These are phyloP conservation scores for Deinandra increscens DNA, from an alignment of 129 eudicot species.

Conservation along the genomic window DNA sequence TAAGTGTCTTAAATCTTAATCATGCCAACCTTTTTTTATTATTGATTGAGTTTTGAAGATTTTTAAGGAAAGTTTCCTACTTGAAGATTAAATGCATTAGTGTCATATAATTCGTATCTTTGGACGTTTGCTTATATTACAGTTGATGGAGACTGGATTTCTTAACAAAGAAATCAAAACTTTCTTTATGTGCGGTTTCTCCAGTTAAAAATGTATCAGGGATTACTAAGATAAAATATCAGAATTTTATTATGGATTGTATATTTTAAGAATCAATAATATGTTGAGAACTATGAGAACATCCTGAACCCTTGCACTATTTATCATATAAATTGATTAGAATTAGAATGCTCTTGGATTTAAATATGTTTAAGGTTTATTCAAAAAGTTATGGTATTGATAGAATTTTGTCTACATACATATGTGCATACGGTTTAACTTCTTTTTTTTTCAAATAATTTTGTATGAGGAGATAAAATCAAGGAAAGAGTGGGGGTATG, in stretches of 20 bases:
- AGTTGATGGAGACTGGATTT: not conserved
- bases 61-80: not conserved
- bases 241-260: not conserved
- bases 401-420: too few species aligned
- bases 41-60: not conserved
- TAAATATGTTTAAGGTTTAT: too few species aligned
- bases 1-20: slow-evolving; percentile 39
- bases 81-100: not conserved
- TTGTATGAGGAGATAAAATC: too few species aligned
- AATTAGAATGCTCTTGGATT: too few species aligned
- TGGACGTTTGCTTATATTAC: not conserved
- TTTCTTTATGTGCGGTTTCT: not conserved
- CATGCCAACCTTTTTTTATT: not conserved
- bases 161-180: not conserved
- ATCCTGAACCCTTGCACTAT: too few species aligned
- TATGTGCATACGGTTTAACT: too few species aligned
- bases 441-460: too few species aligned
- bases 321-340: too few species aligned
- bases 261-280: too few species aligned
- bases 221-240: not conserved
- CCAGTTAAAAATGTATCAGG: not conserved
- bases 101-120: not conserved
- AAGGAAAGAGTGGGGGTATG: too few species aligned
- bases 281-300: too few species aligned
- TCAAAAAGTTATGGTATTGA: too few species aligned